Base-by-base conservation (phyloP, 2,329 filamentous ascomycete species). In the Lecanicillium sp. region DNA sequence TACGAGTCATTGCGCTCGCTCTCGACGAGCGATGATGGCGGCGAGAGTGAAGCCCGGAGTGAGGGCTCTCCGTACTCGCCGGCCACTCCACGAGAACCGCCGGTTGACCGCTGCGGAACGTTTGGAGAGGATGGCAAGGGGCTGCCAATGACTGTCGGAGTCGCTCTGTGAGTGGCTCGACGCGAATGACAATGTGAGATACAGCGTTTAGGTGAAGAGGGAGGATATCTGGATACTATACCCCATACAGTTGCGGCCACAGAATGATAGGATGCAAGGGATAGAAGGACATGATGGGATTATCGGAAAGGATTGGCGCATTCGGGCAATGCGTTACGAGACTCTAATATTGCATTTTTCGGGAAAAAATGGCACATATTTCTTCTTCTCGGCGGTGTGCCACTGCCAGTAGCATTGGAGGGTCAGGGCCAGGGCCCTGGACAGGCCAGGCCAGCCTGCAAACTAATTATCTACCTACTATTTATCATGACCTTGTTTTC, bases 51-150 rank as follows among this genome's bases (percentile, higher is more conserved):
- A n/a, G 21, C 15, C 48, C 67, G 66, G 47, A 76, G 69, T 5
- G 55, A 69, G 37, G 68, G 70, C n/a, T 75, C 73, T 2, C 72
- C 66, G 11, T 72, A 72, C 61, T 77, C 74, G 17, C 70, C 73
- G 7, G 67, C 63, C 27, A 64, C 62, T 50, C 61, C 62, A 51
- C 67, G 68, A 10, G 70, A 65, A 50, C 61, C 66, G 40, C 65
- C 67, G 42, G 60, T 68, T 43, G 67, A 68, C 50, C 65, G 62
- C 24, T 55, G 51, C 12, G 55, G 55, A 15, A 65, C 60, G 2
- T 62, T 65, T 57, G 63, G 62, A 12, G 56, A 55, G 45, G 56
- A 42, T 48, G 53, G 48, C 48, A 52, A 48, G 57, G 41, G 38
- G 11, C 21, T 42, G 6, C 29, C 6, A 5, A 17, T 36, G 21